These are phyloP conservation scores for Beauveria caledonica DNA, from an alignment of 2,329 filamentous ascomycete genomes.

Conservation along the genomic window DNA sequence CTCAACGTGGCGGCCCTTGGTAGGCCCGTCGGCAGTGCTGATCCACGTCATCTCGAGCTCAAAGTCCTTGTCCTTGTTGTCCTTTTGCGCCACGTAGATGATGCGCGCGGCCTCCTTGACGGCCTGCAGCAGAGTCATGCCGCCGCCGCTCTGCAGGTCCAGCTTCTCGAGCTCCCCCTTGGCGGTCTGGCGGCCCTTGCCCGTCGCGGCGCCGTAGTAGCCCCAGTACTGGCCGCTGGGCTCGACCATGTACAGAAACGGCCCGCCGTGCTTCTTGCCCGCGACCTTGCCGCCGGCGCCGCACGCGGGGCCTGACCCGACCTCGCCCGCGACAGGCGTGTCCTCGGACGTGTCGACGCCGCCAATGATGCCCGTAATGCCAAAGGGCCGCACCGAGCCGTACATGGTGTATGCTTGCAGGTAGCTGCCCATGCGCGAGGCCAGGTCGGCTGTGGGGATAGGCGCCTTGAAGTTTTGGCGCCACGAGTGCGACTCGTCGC, in stretches of 20 bases:
- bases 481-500: slow-evolving; percentile 89
- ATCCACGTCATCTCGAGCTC: slow-evolving; percentile 99
- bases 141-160: slow-evolving; percentile 69
- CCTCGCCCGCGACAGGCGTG: slow-evolving; percentile 79
- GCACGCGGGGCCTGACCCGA: slow-evolving; percentile 68
- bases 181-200: slow-evolving; percentile 91
- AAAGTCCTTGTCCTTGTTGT: slow-evolving; percentile 99
- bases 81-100: slow-evolving; percentile 95
- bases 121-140: slow-evolving; percentile 72
- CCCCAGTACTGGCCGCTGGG: slow-evolving; percentile 97
- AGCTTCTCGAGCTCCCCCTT: slow-evolving; percentile 99
- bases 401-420: slow-evolving; percentile 97
- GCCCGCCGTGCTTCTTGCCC: slow-evolving; percentile 73
- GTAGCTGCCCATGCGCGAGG: slow-evolving; percentile 89
- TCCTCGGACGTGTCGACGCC: slow-evolving; percentile 90
- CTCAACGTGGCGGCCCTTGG: slow-evolving; percentile 85
- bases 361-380: slow-evolving; percentile 87
- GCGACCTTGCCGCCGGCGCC: slow-evolving; percentile 77
- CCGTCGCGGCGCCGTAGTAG: slow-evolving; percentile 95
- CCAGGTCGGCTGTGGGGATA: slow-evolving; percentile 80
- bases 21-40: slow-evolving; percentile 74
- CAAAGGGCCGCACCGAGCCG: slow-evolving; percentile 92
- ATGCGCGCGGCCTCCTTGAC: slow-evolving; percentile 96
- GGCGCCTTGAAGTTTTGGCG: slow-evolving; percentile 90
- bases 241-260: slow-evolving; percentile 97